Evolutionary conservation across 2,329 filamentous ascomycete species (phyloP), one percentile per base, ranked within the genome.

Genomic region (Microascus cirrosus): DNA sequence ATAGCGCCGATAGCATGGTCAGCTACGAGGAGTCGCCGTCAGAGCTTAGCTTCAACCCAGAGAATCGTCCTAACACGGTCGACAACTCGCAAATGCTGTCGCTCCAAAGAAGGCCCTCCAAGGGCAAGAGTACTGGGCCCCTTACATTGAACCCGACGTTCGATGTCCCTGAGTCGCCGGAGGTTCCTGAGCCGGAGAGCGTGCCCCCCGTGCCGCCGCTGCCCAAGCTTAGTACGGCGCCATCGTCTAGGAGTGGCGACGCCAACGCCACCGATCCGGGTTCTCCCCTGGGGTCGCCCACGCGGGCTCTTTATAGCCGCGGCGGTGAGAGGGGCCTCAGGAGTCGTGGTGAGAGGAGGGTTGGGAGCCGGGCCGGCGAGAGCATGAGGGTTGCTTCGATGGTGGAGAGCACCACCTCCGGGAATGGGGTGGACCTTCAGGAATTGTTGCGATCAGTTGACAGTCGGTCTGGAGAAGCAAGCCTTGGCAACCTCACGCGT

Each of bases 11-110:
- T 57, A 89, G 85, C 68, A 81, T 90, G 75, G 79, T 86, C 61
- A 88, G 84, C 71, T 87, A 85, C 62, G 85, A 89, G 59, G 78
- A 82, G 62, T 80, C 81, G 52, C 76, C 81, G n/a, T 87, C 84
- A 7, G 86, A 89, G 65, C 71, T 83, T 22, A 86, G 82, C 45
- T 85, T 82, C 67, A 83, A 81, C 64, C 76, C 64, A 58, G 69
- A 70, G 36, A 69, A 69, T 3, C 64, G 65, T 12, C 62, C 69
- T 50, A 59, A 62, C 24, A 69, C 68, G 25, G 64, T 66, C 18
- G 63, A 62, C 28, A 65, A 69, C 63, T 63, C 20, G 65, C 65
- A 13, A 64, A 66, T 56, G 60, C 69, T 15, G 2, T 12, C 24
- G 20, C 57, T 39, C 55, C 22, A 60, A 52, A 58, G 59, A 59